Percentiles rank a stretch among this genome's conserved stretches.
phyloP scores from a whole-genome alignment of 306 rosid species.

The Acacia confusa region DNA sequence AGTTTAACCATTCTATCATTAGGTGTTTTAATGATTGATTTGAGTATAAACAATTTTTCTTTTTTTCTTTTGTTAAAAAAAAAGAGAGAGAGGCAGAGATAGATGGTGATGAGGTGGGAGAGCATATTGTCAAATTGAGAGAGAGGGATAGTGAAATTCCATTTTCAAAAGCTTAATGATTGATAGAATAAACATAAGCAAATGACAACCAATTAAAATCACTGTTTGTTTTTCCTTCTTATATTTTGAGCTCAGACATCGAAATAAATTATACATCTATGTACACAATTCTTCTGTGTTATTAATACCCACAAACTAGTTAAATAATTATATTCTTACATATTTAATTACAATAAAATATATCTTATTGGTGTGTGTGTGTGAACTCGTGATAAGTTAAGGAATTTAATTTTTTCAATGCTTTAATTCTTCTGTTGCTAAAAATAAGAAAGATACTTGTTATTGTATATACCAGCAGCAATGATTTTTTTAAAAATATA shows the following conservation, averaged over 20 bases:
- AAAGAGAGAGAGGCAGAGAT: slow-evolving; percentile 19
- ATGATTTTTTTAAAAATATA: slow-evolving; percentile 5
- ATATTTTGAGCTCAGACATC: not conserved
- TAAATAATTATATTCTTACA: slow-evolving; percentile 5
- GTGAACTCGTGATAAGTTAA: no score
- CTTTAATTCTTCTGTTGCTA: no score
- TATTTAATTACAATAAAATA: not conserved
- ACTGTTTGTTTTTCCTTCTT: slow-evolving; percentile 9
- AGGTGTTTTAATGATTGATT: not conserved
- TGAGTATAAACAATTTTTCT: no score
- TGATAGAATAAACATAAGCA: slow-evolving; percentile 67
- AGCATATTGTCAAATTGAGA: slow-evolving; percentile 40
- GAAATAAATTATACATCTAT: not conserved
- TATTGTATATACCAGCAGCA: no score
- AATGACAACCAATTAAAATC: slow-evolving; percentile 60
- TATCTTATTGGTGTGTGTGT: not conserved
- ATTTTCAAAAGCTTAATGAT: slow-evolving; percentile 65
- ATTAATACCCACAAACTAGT: not conserved
- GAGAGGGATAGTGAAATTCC: slow-evolving; percentile 21
- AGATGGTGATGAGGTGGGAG: slow-evolving; percentile 56
- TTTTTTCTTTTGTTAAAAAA: no score
- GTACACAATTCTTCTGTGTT: no score
- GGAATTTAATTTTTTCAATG: no score
- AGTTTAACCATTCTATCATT: no score
- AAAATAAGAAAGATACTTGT: no score